A percentile compares a stretch with the other conserved stretches of the same genome.
Evolutionary conservation across 129 eudicot genomes (phyloP).

Genomic region (Chrysanthemum lavandulifolium): DNA sequence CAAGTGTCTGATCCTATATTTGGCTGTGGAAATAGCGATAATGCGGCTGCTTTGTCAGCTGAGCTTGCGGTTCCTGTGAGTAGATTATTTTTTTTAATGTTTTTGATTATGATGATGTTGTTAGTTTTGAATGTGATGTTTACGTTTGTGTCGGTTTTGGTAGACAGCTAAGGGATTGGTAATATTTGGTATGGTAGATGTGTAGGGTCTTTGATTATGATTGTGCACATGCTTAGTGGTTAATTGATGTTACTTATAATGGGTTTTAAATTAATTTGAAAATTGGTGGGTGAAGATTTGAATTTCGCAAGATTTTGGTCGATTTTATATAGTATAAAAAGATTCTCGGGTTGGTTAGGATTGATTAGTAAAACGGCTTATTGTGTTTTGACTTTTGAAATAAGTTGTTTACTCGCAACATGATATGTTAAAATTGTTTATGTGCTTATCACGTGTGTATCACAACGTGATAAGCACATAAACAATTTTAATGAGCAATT

Average conservation of each 20-base stretch:
- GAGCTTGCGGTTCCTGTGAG: constrained; percentile 89
- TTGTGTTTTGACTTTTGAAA: no score
- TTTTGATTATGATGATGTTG: constrained; percentile 7
- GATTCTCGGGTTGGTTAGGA: no score
- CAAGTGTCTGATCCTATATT: constrained; percentile 50
- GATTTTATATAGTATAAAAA: no score
- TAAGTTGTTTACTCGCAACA: no score
- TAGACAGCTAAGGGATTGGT: constrained; percentile 32
- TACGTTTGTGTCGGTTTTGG: constrained; percentile 26
- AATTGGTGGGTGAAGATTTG: neutral
- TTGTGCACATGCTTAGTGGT: constrained; percentile 34
- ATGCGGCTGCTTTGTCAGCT: constrained; percentile 57
- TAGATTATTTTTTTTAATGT: constrained; percentile 6
- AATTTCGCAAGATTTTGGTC: no score
- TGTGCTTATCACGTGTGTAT: no score
- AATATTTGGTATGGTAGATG: constrained; percentile 8
- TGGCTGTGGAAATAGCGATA: constrained; percentile 28
- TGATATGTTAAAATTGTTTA: no score
- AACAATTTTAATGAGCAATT: no score
- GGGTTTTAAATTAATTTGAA: constrained; percentile 15
- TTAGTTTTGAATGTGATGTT: constrained; percentile 19
- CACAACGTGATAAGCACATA: no score
- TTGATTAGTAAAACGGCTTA: no score
- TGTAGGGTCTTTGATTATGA: constrained; percentile 8
- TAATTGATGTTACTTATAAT: constrained; percentile 12